Evolutionary conservation across 2,329 filamentous ascomycete genomes (phyloP), one percentile per base, ranked within the genome.

Genomic region (Xylariaceae sp.): DNA sequence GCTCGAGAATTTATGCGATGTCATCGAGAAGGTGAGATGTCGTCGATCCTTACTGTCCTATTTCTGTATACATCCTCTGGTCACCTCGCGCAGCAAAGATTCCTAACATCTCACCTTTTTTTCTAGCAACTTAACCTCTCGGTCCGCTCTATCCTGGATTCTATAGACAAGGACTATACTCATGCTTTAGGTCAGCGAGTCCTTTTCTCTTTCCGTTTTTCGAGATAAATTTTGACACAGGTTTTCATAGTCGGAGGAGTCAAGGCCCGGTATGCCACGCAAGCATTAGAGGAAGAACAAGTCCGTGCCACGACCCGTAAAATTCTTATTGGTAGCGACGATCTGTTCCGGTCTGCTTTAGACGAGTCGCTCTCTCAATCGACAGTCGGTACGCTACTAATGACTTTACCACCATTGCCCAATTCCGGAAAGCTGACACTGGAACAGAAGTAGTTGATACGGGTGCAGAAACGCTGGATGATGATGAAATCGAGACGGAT

Each of bases 1-100:
- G 9, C 71, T 86, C 1, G 62, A 72, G 0, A 30, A 5, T 30
- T 30, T 30, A 30, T 30, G 23, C 23, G 23, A 30, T 1, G 23
- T 30, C 23, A 4, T 30, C 4, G 23, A 30, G 23, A 5, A 30
- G 23, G 23, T 30, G 23, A 30, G 23, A 30, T 30, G 23, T 30
- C 23, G 3, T 30, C 23, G 23, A 30, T 30, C 23, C 23, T 30
- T 30, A 5, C 23, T 30, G 23, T 30, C 23, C 23, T 30, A 30
- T 30, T 30, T 30, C 23, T 30, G 23, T 30, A 30, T 30, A 30
- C 23, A 30, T 30, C 23, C 23, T 30, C 23, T 30, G 23, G 23
- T 30, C 23, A 30, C 49, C 15, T 15, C 6, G 6, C 4, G 49
- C 8, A 15, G 18, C 3, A 50, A 50, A 51, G 23, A 30, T 34